Evolutionary conservation across 129 eudicot genomes (phyloP), one percentile per base, ranked within the genome.

Genomic region (Arctium minus): DNA sequence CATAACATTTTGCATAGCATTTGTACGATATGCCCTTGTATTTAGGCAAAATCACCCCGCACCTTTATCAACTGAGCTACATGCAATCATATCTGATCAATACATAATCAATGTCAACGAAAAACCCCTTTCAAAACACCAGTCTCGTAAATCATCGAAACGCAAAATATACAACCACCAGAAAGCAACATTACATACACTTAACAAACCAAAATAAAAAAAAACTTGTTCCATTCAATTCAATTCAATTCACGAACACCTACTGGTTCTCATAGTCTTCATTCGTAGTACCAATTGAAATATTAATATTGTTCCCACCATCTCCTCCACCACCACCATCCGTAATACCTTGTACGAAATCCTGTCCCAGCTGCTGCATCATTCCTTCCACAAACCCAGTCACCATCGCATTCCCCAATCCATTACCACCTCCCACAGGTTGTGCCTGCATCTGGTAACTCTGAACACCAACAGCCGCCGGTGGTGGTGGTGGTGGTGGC

Each of bases 371-470:
- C 12, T 78, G 88, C 76, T 89, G 92, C 39, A 84, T 80, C 44
- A 89, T 87, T 13, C 93, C 97, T n/a, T 85, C 90, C 9, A 88
- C 89, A n/a, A 92, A 65, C 35, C 90, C 97, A 7, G 82, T 79
- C 68, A 89, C 0, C n/a, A 85, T 84, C 1, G 90, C 81, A 81
- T 48, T 71, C 75, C 81, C 80, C 42, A 89, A 69, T 44, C 77
- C 83, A 30, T 42, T 76, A 12, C 70, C 71, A 44, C 44, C 1
- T 30, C 84, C 76, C 9, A 0, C 13, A 10, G 64, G 74, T 81
- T 73, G 79, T 35, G 32, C 68, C 37, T 44, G 74, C 79, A 60
- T 62, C 79, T 38, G 80, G 33, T 44, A 68, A 15, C 35, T 18
- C 40, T 31, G 48, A 46, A 33, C 73, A 6, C 46, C 56, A 53